Base-by-base conservation (phyloP, 805 yeast genomes). In the Barnettozyma populi region DNA sequence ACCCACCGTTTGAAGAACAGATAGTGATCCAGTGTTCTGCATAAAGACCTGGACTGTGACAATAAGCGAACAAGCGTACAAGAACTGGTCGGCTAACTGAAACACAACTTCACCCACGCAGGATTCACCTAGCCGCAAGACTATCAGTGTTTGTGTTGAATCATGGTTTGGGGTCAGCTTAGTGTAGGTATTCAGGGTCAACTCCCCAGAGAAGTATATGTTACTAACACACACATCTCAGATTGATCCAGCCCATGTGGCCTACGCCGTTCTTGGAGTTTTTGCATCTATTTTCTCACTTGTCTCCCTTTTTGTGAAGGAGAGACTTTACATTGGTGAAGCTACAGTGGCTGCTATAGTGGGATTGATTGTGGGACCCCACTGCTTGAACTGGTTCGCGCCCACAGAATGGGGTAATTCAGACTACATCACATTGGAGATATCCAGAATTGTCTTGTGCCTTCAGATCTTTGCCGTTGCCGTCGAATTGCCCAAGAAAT, bases 401-500 rank as follows among this genome's bases (percentile, higher is more conserved):
- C 97, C 97, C 3, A 65, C 78, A 7, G 68, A 76, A 5, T 90
- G 97, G 97, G 95, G 95, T 1, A 84, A 89, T 60, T 66, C 86
- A 1, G 96, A 90, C 63, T 73, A 74, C 45, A 79, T 90, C 53
- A 90, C 97, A 0, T 70, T 89, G 53, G 97, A 90, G 60, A 72
- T 90, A 14, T 82, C 92, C 47, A 75, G 97, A 46, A 78, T 90
- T 14, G 92, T 89, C 3, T 70, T 90, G 57, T 83, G 92, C 61
- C 78, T 90, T 45, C 97, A 90, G 69, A 87, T 90, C 56, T 92
- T 90, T 59, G 96, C 96, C 9, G 95, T 88, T 19, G 95, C 96
- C 2, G 97, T 90, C 31, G 97, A 90, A 65, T 71, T 90, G 65
- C 97, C 97, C 16, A 79, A 86, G 48, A 86, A 86, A 62, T 90